These are phyloP conservation scores for Pseudogymnoascus pannorum DNA, from an alignment of 2,329 filamentous ascomycete species.

Conservation along the genomic window DNA sequence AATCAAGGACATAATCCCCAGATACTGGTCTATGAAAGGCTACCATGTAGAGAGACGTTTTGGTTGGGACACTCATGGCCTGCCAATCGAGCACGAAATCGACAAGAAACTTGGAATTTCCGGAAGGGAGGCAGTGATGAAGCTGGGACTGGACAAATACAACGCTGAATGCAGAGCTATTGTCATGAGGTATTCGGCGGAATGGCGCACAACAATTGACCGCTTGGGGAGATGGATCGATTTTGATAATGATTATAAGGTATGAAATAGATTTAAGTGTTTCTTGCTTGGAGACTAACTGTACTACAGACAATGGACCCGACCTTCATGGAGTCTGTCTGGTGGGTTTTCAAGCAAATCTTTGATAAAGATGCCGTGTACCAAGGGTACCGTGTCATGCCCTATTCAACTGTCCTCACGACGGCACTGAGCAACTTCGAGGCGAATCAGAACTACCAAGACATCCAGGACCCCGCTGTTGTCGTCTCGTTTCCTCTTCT, in stretches of 20 bases:
- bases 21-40: slow-evolving; percentile 97
- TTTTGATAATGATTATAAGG: slow-evolving; percentile 96
- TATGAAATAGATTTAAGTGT: slow-evolving; percentile 26
- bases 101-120: slow-evolving; percentile 92
- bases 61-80: slow-evolving; percentile 86
- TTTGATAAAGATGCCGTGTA: slow-evolving; percentile 88
- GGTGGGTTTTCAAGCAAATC: slow-evolving; percentile 95
- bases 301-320: slow-evolving; percentile 71
- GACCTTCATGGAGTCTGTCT: slow-evolving; percentile 91
- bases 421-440: slow-evolving; percentile 92
- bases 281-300: neutral
- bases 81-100: slow-evolving; percentile 95
- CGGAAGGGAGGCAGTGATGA: slow-evolving; percentile 76
- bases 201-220: slow-evolving; percentile 86
- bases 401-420: slow-evolving; percentile 83
- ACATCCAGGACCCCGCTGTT: slow-evolving; percentile 82
- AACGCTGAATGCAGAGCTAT: slow-evolving; percentile 88
- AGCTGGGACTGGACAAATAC: slow-evolving; percentile 82
- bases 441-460: slow-evolving; percentile 89
- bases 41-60: slow-evolving; percentile 87
- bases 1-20: slow-evolving; percentile 93
- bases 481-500: slow-evolving; percentile 82
- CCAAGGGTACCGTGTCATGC: slow-evolving; percentile 86
- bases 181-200: slow-evolving; percentile 81
- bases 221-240: slow-evolving; percentile 92